Base-by-base conservation (phyloP, 2,329 filamentous ascomycete species). In the Ploettnerulaceae sp. region DNA sequence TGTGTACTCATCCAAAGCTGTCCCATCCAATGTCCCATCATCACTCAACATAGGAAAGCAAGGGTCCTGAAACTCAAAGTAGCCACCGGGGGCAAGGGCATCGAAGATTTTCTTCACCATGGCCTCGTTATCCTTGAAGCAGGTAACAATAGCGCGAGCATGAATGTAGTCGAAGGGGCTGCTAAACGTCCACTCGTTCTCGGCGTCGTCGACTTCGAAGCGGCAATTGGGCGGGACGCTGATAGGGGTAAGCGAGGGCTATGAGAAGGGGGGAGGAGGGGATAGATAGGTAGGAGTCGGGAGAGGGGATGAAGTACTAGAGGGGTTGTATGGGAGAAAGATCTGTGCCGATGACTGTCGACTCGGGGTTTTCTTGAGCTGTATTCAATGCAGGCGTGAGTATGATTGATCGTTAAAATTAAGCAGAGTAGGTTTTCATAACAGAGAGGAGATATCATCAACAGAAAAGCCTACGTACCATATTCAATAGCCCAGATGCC, bases 21-120 rank as follows among this genome's bases (percentile, higher is more conserved):
- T 5, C 51, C 39, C 43, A 12, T 44, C 22, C 14, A 76, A 64
- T 3, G 68, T 72, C 14, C 56, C 67, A 47, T 76, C 74, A 49
- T 76, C 73, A 51, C 67, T 72, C 18, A 38, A 34, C 33, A 53
- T 48, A 1, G 45, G 45, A 2, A 52, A 40, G 12, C 26, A 40
- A 5, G 52, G 45, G 37, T 56, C 53, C 31, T 54, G 51, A 12
- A 52, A 24, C 37, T 56, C 53, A 5, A 56, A 12, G 25, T 43
- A 54, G 6, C 36, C 53, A 4, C 53, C 53, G 7, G 48, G 49
- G 28, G 49, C 49, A 21, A 47, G n/a, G 35, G 49, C 31, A n/a
- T 33, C 9, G 18, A 36, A 49, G 2, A 25, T 36, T 15, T 47
- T 47, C 12, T 14, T 11, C 18, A 55, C 26, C 11, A 18, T 24